Percentiles rank a stretch among this genome's conserved stretches.
These are phyloP conservation scores for Fusarium illudens DNA, from an alignment of 2,329 filamentous ascomycete genomes.

Conservation along the genomic window DNA sequence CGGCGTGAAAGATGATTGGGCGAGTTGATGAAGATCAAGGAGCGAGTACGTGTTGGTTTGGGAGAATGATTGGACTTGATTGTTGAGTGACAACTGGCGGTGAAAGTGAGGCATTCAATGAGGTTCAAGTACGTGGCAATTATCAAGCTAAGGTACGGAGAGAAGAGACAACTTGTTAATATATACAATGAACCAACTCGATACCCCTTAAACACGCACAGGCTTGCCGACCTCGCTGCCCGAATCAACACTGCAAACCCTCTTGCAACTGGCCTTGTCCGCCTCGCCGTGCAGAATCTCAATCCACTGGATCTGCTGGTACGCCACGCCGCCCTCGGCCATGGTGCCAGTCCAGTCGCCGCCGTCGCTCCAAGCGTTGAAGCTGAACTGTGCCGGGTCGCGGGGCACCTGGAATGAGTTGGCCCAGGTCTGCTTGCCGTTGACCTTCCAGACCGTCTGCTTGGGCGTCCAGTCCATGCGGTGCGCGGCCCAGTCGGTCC, in stretches of 20 bases:
- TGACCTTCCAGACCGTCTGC: slow-evolving; percentile 63
- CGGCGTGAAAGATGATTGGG: neutral
- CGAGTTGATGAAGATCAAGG: neutral
- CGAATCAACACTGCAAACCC: slow-evolving; percentile 38
- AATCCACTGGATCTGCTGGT: slow-evolving; percentile 68
- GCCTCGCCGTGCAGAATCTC: slow-evolving; percentile 62
- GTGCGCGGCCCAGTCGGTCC: slow-evolving; percentile 65
- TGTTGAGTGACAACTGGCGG: neutral
- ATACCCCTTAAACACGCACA: slow-evolving; percentile 40
- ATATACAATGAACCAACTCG: neutral
- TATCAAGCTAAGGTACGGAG: neutral
- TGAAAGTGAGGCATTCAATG: neutral
- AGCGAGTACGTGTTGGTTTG: neutral
- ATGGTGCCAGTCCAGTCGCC: slow-evolving; percentile 66
- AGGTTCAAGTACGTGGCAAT: neutral
- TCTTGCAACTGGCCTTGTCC: slow-evolving; percentile 23
- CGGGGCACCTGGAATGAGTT: slow-evolving; percentile 64
- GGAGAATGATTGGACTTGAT: neutral
- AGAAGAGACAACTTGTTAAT: neutral
- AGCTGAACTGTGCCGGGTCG: slow-evolving; percentile 58
- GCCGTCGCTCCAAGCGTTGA: slow-evolving; percentile 69
- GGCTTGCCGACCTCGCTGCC: slow-evolving; percentile 49
- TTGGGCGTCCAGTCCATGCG: slow-evolving; percentile 66
- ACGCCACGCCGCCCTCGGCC: slow-evolving; percentile 56
- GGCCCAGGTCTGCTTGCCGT: slow-evolving; percentile 56